Evolutionary conservation across 2,329 filamentous ascomycete species (phyloP).

Genomic region (Colletotrichum sp.): DNA sequence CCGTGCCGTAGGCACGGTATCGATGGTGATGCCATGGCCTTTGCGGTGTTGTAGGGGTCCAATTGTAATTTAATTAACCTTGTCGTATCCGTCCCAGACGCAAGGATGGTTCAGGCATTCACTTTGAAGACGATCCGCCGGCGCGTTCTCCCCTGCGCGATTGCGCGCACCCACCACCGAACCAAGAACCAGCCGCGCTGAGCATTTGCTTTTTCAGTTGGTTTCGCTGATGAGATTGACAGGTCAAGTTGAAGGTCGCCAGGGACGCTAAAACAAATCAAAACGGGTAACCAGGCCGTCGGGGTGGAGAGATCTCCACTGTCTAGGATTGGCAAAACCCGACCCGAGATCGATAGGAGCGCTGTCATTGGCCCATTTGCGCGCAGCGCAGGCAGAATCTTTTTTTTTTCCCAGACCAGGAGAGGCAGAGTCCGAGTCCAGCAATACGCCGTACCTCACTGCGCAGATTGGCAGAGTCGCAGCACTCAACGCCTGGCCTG

Average conservation of each 20-base stretch:
- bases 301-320: not conserved
- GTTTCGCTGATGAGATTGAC: not conserved
- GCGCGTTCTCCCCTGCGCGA: not conserved
- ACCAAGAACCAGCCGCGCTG: not conserved
- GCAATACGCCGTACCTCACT: not conserved
- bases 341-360: not conserved
- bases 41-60: not conserved
- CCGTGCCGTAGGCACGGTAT: not conserved
- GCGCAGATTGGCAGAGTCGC: not conserved
- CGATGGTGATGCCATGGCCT: not conserved
- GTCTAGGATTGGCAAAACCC: not conserved
- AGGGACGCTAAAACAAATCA: not conserved
- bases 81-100: not conserved
- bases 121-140: not conserved
- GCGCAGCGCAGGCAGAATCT: slow-evolving; percentile 2
- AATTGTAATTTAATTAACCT: not conserved
- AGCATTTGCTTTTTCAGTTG: not conserved
- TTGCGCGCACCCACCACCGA: not conserved
- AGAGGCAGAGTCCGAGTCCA: not conserved
- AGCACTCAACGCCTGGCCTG: not conserved
- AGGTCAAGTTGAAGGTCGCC: not conserved
- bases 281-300: slow-evolving; percentile 17
- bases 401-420: not conserved
- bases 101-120: slow-evolving; percentile 11
- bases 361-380: slow-evolving; percentile 8